Evolutionary conservation across 495 filamentous ascomycete species (phyloP).

Genomic region (Rhizodiscina lignyota): DNA sequence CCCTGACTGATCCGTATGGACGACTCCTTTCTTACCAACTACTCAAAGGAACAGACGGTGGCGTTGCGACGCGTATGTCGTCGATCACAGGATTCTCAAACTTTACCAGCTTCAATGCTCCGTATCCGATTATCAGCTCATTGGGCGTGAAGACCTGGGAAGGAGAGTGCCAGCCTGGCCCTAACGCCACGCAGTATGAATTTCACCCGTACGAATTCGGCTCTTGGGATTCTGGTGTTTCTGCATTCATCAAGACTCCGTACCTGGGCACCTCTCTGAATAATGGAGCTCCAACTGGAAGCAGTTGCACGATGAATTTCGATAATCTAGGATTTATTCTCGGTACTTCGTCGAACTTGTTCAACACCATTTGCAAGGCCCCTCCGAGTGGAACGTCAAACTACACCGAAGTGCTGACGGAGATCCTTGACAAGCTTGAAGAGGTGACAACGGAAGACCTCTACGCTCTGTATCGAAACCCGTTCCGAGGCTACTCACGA

Average conservation of each 20-base stretch:
- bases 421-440: no score
- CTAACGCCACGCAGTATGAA: constrained; percentile 28
- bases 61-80: constrained; percentile 20
- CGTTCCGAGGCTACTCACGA: constrained; percentile 23
- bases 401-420: no score
- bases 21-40: constrained; percentile 26
- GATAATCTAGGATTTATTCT: constrained; percentile 35
- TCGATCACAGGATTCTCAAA: constrained; percentile 17
- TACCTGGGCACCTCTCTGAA: constrained; percentile 28
- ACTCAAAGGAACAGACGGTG: constrained; percentile 21
- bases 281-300: constrained; percentile 15
- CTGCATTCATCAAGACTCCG: constrained; percentile 25
- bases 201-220: constrained; percentile 32
- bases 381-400: no score
- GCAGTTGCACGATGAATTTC: constrained; percentile 25
- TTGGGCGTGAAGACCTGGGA: constrained; percentile 15
- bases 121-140: constrained; percentile 29
- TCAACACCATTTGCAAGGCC: constrained; percentile 19
- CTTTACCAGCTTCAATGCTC: constrained; percentile 22
- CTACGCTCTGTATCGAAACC: constrained; percentile 26
- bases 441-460: constrained; percentile 15
- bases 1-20: constrained; percentile 26
- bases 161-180: constrained; percentile 19
- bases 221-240: constrained; percentile 24
- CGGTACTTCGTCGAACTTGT: constrained; percentile 25